Evolutionary conservation across 495 filamentous ascomycete species (phyloP), one percentile per base, ranked within the genome.

Genomic region (Lepraria neglecta): DNA sequence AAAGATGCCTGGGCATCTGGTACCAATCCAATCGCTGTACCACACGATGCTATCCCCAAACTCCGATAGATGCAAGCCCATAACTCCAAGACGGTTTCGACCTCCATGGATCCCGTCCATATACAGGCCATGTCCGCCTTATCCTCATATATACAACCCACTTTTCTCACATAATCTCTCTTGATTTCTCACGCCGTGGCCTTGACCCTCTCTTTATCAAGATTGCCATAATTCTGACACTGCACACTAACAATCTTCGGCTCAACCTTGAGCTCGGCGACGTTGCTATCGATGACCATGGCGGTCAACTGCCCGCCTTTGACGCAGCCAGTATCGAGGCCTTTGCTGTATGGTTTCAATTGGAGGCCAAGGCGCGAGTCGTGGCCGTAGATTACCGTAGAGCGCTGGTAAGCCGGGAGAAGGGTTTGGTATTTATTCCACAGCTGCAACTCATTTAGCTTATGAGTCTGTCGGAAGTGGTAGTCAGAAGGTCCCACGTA

Each of bases 351-450:
- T 35, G 73, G 74, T 48, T 80, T 72, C 7, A 88, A 71, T 45
- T 86, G 83, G 19, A 95, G 78, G 0, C 88, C 89, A 0, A 74
- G 70, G 45, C 83, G 83, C 44, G 89, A 81, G 70, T 97, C 89
- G 69, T 98, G 94, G 4, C 92, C 94, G 69, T 96, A 98, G 52
- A 88, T 77, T 24, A 94, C 82, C 21, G 87, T 86, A 47, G 66
- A 64, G 51, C 66, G 64, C 27, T 59, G 17, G n/a, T 57, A 28
- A 4, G 45, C 2, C 21, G 67, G 60, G 1, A 75, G 43, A 1
- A 72, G 53, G 21, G 72, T 71, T 67, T 85, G 80, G 60, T 83
- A 76, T 51, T 82, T 77, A 64, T 87, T 85, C 76, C 81, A 86
- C 33, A 82, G 67, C 76, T 83, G 45, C 14, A 40, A 40, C 56